Conservation (phyloP, 2,329 filamentous ascomycete species). For the Fusarium scirpi region DNA sequence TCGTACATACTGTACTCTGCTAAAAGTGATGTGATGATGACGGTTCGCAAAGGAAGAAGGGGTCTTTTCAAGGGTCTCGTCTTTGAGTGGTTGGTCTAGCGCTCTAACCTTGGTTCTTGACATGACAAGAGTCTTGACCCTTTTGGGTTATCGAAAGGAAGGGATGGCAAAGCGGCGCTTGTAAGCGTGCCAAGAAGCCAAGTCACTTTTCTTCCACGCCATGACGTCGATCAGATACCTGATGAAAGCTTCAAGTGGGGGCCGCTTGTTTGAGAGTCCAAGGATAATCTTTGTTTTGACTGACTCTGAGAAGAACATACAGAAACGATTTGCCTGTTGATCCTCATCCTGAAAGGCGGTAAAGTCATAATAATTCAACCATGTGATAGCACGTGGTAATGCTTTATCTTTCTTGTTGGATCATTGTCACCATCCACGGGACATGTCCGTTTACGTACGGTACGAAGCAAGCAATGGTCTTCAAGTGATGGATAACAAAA, state of each 20-base stretch:
- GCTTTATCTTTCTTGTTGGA: neutral
- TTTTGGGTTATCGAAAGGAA: slow-evolving; percentile 13
- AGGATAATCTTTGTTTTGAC: slow-evolving; percentile 10
- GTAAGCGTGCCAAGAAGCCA: slow-evolving; percentile 34
- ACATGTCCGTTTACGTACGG: neutral
- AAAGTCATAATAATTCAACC: neutral
- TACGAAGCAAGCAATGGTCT: neutral
- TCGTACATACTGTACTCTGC: neutral
- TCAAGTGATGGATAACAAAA: neutral
- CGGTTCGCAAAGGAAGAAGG: slow-evolving; percentile 13
- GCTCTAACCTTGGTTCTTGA: slow-evolving; percentile 17
- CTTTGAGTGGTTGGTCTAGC: slow-evolving; percentile 23
- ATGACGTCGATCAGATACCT: slow-evolving; percentile 45
- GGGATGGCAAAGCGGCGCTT: slow-evolving; percentile 24
- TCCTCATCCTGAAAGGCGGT: slow-evolving; percentile 18
- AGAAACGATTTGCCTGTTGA: slow-evolving; percentile 28
- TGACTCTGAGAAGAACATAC: slow-evolving; percentile 5
- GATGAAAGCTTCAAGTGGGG: slow-evolving; percentile 33
- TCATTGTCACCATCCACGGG: neutral
- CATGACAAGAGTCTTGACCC: slow-evolving; percentile 13
- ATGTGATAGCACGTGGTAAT: slow-evolving; percentile 27
- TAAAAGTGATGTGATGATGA: slow-evolving; percentile 27
- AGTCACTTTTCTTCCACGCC: slow-evolving; percentile 19
- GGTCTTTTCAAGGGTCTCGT: slow-evolving; percentile 32
- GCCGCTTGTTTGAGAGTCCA: slow-evolving; percentile 15